Percentiles rank a stretch among this genome's conserved stretches.
Conservation (phyloP, 2,329 filamentous ascomycete genomes). For the Verticillium nubilum region DNA sequence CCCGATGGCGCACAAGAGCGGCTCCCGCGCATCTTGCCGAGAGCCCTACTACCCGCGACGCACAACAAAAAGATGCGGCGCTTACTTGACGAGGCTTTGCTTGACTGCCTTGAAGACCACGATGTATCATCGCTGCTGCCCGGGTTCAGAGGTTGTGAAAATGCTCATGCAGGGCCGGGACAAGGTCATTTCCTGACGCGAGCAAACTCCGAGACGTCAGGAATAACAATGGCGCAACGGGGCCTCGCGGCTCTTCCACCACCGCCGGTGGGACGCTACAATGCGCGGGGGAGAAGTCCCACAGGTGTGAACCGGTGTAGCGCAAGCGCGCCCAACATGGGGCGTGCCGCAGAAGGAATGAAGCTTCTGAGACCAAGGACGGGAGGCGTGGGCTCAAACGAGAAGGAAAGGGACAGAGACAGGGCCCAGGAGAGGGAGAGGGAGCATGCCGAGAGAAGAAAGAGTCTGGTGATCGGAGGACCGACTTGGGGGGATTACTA, state of each 20-base stretch:
- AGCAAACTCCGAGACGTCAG: not conserved
- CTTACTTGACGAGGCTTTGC: conserved; percentile 55
- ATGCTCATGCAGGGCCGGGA: not conserved
- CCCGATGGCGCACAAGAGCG: conserved; percentile 62
- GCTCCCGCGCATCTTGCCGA: conserved; percentile 73
- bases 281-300: not conserved
- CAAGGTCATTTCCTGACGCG: not conserved
- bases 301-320: not conserved
- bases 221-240: not conserved
- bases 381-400: not conserved
- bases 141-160: not conserved
- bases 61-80: conserved; percentile 53
- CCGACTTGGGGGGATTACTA: not conserved
- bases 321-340: not conserved
- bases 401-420: not conserved
- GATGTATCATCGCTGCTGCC: not conserved
- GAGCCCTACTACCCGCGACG: conserved; percentile 61
- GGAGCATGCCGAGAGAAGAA: not conserved
- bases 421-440: not conserved
- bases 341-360: not conserved
- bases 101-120: conserved; percentile 29
- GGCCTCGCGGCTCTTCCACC: not conserved
- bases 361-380: not conserved
- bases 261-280: not conserved
- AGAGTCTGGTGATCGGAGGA: not conserved